phyloP scores from a whole-genome alignment of 768 basidiomycete genomes.

The Omphalotus guepiniiformis region DNA sequence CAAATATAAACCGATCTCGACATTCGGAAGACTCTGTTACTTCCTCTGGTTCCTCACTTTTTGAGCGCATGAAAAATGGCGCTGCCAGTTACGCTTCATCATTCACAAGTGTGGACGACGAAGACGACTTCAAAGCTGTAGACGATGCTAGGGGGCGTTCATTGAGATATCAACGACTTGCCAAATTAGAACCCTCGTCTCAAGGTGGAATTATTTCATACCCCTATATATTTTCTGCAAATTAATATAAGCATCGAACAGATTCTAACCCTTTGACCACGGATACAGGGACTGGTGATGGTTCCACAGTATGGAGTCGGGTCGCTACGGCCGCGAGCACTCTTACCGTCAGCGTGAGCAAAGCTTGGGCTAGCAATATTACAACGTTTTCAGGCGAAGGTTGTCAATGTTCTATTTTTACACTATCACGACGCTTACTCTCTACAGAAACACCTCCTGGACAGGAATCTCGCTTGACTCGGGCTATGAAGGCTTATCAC shows the following conservation, averaged over 20 bases:
- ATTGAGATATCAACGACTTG: background rate
- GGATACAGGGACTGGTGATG: conserved; percentile 27
- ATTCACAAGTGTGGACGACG: conserved; percentile 42
- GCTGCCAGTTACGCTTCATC: conserved; percentile 32
- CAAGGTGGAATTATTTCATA: too few species aligned
- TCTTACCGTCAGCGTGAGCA: conserved; percentile 53
- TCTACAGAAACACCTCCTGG: conserved; percentile 45
- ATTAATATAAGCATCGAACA: background rate
- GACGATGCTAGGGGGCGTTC: background rate
- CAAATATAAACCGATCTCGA: conserved; percentile 7
- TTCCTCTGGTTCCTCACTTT: conserved; percentile 31
- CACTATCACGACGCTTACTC: background rate
- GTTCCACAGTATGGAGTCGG: conserved; percentile 50
- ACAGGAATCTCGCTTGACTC: conserved; percentile 54
- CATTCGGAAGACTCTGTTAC: conserved; percentile 19
- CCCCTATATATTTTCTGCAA: too few species aligned
- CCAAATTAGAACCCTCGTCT: background rate
- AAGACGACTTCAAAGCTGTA: conserved; percentile 14
- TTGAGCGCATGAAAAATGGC: conserved; percentile 30
- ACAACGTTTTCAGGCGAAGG: conserved; percentile 41
- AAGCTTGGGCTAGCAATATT: conserved; percentile 50
- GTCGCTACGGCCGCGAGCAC: conserved; percentile 50
- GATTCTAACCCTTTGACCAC: too few species aligned
- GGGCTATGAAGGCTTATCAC: conserved; percentile 68
- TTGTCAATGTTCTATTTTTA: conserved; percentile 16